phyloP scores from a whole-genome alignment of 2,329 filamentous ascomycete species.

The Hymenoscyphus scutula region DNA sequence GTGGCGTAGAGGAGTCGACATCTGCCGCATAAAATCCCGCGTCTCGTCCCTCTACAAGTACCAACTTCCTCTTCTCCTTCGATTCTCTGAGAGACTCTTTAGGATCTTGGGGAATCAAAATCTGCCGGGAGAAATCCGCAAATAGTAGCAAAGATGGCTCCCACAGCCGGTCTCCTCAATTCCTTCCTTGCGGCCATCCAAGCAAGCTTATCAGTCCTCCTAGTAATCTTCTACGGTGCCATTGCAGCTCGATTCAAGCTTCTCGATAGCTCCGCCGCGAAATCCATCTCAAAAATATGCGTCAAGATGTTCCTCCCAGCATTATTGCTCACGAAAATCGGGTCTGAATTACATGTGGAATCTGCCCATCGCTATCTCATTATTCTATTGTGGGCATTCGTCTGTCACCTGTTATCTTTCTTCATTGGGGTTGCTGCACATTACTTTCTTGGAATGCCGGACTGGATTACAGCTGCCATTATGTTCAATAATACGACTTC shows the following conservation, averaged over 20 bases:
- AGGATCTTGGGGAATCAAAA: background rate
- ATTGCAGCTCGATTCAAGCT: constrained; percentile 42
- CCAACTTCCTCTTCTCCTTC: background rate
- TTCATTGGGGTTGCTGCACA: constrained; percentile 41
- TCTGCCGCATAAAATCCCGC: background rate
- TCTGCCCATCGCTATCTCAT: constrained; percentile 40
- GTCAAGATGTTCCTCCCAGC: constrained; percentile 48
- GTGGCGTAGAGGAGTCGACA: background rate
- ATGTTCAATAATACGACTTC: constrained; percentile 51
- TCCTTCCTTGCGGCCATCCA: constrained; percentile 47
- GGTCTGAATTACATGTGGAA: constrained; percentile 40
- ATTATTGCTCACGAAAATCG: constrained; percentile 46
- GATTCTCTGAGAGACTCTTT: background rate
- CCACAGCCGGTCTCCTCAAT: constrained; percentile 27
- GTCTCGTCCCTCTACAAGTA: background rate
- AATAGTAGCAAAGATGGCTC: background rate
- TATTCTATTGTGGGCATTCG: constrained; percentile 43
- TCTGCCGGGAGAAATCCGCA: background rate
- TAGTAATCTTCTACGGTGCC: constrained; percentile 46
- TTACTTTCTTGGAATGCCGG: constrained; percentile 42
- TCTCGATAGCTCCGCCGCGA: constrained; percentile 39
- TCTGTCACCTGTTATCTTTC: constrained; percentile 42
- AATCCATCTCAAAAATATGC: constrained; percentile 46
- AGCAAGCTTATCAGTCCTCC: constrained; percentile 46
- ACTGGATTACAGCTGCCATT: constrained; percentile 46